Evolutionary conservation across 2,329 filamentous ascomycete genomes (phyloP), one percentile per base, ranked within the genome.

Genomic region (Colletotrichum sp.): DNA sequence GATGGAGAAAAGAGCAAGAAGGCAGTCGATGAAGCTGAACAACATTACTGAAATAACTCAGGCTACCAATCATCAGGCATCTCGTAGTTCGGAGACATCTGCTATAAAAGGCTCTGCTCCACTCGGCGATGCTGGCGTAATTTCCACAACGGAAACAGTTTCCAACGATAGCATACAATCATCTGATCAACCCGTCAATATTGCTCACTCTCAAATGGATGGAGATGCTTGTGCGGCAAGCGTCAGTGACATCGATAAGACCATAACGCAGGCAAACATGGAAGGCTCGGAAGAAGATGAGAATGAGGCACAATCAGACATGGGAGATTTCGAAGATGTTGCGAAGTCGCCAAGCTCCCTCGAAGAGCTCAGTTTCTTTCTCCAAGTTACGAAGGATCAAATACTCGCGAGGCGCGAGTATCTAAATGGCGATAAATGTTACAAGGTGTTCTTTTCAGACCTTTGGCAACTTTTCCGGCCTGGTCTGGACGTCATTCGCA

Each of bases 301-400:
- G 1, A 8, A 44, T 5, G 36, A 44, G 4, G 1, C 16, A 0
- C 8, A 3, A 0, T 11, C 36, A 1, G 36, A 44, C 1, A 44
- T 44, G 16, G 36, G 5, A 4, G 36, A 6, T 0, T 29, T 30
- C 52, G 9, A 22, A 22, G 9, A 69, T 1, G 15, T 69, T 49
- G 16, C 13, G 7, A 16, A 12, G 12, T 19, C 44, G 0, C 0
- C 36, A 0, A 44, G 39, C 6, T 11, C 66, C 2, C 22, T 69
- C 5, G 8, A 19, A n/a, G 19, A 69, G 13, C 34, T 69, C 1
- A 6, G 13, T 0, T 69, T n/a, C 11, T 29, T 69, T 2, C 30
- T 69, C 2, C 8, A 22, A 8, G 25, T 11, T 1, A 2, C 57
- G 0, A 30, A 39, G 6, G 1, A 15, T 2, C 16, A 29, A 2